Conservation (phyloP, 192 early-diverging fungal species). For the Podila clonocystis region DNA sequence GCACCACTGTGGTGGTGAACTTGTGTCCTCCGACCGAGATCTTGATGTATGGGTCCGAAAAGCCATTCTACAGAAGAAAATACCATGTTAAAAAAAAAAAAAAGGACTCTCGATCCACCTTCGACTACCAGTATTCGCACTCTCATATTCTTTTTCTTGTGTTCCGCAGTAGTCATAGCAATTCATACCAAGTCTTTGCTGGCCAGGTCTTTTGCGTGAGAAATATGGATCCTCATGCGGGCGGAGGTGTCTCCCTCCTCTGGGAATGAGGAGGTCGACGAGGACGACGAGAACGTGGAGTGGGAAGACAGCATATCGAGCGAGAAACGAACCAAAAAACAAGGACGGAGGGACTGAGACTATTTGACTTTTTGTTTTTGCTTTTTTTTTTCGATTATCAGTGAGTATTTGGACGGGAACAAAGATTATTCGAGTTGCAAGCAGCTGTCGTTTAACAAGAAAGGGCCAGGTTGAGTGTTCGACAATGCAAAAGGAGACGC, state of each 20-base stretch:
- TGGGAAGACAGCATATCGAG: neutral
- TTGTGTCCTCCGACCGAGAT: constrained; percentile 66
- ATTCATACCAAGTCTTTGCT: constrained; percentile 28
- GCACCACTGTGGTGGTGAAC: constrained; percentile 66
- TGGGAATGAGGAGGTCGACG: neutral
- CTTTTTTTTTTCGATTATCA: too few relatives aligned
- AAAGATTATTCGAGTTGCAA: too few relatives aligned
- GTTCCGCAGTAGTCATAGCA: neutral
- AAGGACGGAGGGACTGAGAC: too few relatives aligned
- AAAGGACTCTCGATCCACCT: too few relatives aligned
- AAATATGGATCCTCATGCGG: constrained; percentile 36
- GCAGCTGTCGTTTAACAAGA: too few relatives aligned
- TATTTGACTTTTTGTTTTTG: too few relatives aligned
- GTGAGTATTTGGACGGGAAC: too few relatives aligned
- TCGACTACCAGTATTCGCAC: too few relatives aligned
- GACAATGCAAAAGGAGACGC: too few relatives aligned
- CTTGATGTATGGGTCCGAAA: constrained; percentile 55
- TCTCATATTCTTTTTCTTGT: neutral
- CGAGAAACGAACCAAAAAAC: too few relatives aligned
- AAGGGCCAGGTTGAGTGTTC: too few relatives aligned
- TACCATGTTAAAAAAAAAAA: neutral
- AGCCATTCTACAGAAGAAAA: constrained; percentile 44
- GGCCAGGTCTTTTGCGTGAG: constrained; percentile 20
- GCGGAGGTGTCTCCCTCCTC: constrained; percentile 1
- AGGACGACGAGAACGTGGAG: neutral